A percentile compares a stretch with the other conserved stretches of the same genome.
Conservation (phyloP, 257 asterid genomes). For the Nicotiana attenuata region DNA sequence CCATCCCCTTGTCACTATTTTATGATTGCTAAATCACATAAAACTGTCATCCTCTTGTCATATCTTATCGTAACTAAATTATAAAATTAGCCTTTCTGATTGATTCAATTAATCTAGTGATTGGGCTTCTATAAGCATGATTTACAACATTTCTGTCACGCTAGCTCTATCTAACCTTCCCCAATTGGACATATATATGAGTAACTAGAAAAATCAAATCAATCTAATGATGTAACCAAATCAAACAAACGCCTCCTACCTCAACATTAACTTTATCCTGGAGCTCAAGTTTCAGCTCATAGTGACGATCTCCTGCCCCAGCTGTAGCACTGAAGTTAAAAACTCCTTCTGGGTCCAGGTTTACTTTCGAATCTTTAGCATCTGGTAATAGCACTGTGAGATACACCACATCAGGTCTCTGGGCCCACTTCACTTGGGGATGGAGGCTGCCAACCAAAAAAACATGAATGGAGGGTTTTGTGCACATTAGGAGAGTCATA, state of each 20-base stretch:
- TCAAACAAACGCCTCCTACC: constrained; percentile 33
- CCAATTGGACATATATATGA: not conserved
- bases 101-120: not conserved
- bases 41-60: not conserved
- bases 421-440: constrained; percentile 97
- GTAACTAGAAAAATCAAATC: not conserved
- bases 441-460: constrained; percentile 51
- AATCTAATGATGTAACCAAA: not conserved
- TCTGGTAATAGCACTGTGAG: constrained; percentile 75
- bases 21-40: not conserved
- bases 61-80: not conserved
- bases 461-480: not conserved
- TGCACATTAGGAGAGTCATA: not conserved
- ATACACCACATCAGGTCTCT: constrained; percentile 76
- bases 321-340: constrained; percentile 72
- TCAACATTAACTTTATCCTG: constrained; percentile 67
- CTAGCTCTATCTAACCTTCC: not conserved
- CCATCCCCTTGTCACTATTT: not conserved
- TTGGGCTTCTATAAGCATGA: not conserved
- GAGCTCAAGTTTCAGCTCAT: constrained; percentile 78
- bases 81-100: not conserved
- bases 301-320: constrained; percentile 54
- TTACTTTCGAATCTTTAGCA: constrained; percentile 73
- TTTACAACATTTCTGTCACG: not conserved
- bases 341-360: constrained; percentile 81